Evolutionary conservation across 1,284 basidiomycete genomes (phyloP).

Genomic region (Trichosporon asahii): DNA sequence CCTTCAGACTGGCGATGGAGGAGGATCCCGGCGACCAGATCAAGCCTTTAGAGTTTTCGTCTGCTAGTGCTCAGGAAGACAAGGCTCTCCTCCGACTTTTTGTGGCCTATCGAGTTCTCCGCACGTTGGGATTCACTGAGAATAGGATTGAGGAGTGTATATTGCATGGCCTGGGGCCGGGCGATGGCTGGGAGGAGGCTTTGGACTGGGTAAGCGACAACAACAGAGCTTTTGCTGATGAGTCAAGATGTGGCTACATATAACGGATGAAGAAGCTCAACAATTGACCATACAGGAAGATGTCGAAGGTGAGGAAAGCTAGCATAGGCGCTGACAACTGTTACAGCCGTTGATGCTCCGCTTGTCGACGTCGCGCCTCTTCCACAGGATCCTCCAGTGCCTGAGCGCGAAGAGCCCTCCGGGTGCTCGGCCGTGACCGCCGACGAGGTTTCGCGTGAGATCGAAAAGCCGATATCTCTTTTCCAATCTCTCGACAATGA

Average conservation of each 20-base stretch:
- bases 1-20: conserved; percentile 53
- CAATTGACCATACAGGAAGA: not conserved
- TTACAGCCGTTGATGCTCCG: not conserved
- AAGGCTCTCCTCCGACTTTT: conserved; percentile 70
- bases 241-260: conserved; percentile 65
- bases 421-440: not conserved
- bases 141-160: conserved; percentile 56
- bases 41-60: not conserved
- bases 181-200: conserved; percentile 82
- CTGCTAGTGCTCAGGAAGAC: conserved; percentile 56
- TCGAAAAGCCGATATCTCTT: conserved; percentile 18
- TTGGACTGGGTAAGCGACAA: conserved; percentile 73
- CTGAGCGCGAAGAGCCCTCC: not conserved
- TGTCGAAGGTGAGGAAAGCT: not conserved
- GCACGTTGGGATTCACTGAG: conserved; percentile 75
- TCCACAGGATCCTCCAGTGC: not conserved
- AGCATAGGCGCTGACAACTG: not conserved
- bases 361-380: not conserved
- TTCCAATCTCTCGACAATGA: conserved; percentile 33
- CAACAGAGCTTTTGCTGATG: conserved; percentile 7
- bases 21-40: conserved; percentile 39
- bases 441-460: not conserved
- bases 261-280: conserved; percentile 62
- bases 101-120: conserved; percentile 76
- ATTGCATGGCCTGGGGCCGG: conserved; percentile 34